Conservation (phyloP, 2,329 filamentous ascomycete genomes). For the Penicillium occitanis region DNA sequence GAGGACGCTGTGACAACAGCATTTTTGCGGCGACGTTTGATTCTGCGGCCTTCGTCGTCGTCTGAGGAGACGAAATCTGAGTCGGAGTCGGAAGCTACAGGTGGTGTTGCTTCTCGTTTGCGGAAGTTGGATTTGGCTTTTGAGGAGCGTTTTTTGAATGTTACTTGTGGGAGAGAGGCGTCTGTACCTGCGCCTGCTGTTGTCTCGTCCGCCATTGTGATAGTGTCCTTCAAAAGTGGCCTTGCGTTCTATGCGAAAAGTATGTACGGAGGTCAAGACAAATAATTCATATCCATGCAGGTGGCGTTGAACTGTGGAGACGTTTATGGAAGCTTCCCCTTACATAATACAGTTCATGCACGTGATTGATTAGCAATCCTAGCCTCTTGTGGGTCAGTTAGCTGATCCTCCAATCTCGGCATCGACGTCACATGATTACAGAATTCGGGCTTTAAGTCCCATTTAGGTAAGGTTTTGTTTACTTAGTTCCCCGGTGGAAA, state of each 20-base stretch:
- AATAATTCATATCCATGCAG: background rate
- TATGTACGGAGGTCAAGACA: background rate
- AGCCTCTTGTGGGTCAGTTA: background rate
- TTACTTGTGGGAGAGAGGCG: conserved; percentile 34
- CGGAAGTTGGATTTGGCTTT: conserved; percentile 76
- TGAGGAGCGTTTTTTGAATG: conserved; percentile 80
- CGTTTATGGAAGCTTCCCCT: conserved; percentile 1
- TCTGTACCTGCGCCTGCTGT: conserved; percentile 17
- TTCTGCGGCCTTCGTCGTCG: conserved; percentile 70
- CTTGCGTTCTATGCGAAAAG: background rate
- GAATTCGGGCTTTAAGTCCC: background rate
- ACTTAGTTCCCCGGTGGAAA: background rate
- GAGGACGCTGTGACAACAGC: conserved; percentile 67
- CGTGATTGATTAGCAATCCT: background rate
- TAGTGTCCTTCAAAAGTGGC: background rate
- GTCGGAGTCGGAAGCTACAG: conserved; percentile 50
- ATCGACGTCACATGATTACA: background rate
- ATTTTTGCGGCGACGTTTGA: conserved; percentile 76
- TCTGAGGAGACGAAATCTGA: conserved; percentile 69
- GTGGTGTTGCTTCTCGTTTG: conserved; percentile 77
- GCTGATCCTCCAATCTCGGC: background rate
- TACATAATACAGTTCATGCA: background rate
- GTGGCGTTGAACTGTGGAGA: conserved; percentile 13
- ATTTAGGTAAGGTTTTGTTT: conserved; percentile 4
- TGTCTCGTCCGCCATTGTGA: conserved; percentile 33